phyloP scores from a whole-genome alignment of 148 eudicot species.

The Rheum nobile region DNA sequence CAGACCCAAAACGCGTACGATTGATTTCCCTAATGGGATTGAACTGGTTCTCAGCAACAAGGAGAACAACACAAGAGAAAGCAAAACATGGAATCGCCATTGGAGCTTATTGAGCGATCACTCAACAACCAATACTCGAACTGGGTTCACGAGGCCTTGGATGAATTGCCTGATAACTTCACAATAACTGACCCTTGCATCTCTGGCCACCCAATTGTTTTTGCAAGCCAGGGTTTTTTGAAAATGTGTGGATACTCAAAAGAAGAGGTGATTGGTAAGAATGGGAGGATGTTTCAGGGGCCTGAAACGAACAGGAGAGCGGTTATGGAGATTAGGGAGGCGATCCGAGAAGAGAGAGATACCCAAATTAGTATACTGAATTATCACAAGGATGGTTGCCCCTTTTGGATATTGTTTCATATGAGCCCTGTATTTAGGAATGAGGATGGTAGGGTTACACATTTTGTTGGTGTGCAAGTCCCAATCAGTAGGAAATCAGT shows the following conservation, averaged over 20 bases:
- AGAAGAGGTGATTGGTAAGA: constrained; percentile 71
- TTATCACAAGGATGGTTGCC: constrained; percentile 73
- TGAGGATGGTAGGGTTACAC: constrained; percentile 60
- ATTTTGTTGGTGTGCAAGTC: constrained; percentile 80
- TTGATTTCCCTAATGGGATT: constrained; percentile 71
- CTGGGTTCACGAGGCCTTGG: constrained; percentile 65
- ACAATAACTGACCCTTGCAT: constrained; percentile 79
- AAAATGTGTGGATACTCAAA: constrained; percentile 66
- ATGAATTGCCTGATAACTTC: constrained; percentile 59
- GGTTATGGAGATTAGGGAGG: constrained; percentile 82
- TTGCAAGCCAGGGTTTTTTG: constrained; percentile 71
- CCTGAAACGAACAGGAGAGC: constrained; percentile 52
- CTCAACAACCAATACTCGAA: constrained; percentile 42
- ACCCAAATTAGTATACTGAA: constrained; percentile 62
- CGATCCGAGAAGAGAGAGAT: constrained; percentile 61
- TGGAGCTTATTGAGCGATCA: constrained; percentile 46
- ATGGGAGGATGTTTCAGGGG: constrained; percentile 89
- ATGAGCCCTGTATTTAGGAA: constrained; percentile 68
- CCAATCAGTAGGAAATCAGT: constrained; percentile 43
- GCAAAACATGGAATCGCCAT: constrained; percentile 50
- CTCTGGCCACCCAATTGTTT: constrained; percentile 80
- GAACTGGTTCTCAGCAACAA: constrained; percentile 23
- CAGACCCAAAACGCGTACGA: constrained; percentile 13
- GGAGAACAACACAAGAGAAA: constrained; percentile 9
- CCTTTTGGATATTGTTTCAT: constrained; percentile 87